phyloP scores from a whole-genome alignment of 2,329 filamentous ascomycete genomes.

The Zasmidium cellare region DNA sequence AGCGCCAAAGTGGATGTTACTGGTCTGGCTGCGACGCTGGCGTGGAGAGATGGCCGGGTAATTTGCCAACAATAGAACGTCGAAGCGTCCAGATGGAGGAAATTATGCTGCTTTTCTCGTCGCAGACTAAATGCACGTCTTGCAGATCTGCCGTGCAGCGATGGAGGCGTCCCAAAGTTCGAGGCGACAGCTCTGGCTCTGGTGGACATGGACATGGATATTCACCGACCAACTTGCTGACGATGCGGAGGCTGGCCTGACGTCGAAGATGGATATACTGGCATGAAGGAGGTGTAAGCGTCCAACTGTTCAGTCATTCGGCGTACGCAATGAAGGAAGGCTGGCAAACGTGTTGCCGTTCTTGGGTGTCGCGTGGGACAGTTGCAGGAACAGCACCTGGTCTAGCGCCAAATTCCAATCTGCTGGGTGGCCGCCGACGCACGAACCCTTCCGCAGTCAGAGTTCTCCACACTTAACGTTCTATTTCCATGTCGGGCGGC shows the following conservation, averaged over 20 bases:
- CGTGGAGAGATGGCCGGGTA: slow-evolving; percentile 4
- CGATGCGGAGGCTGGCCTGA: not conserved
- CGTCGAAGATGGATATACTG: not conserved
- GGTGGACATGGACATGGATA: not conserved
- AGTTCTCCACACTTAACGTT: slow-evolving; percentile 10
- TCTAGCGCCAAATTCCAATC: slow-evolving; percentile 1
- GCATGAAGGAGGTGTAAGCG: not conserved
- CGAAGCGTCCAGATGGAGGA: slow-evolving; percentile 2
- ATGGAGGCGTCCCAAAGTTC: not conserved
- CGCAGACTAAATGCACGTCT: not conserved
- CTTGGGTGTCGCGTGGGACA: slow-evolving; percentile 3
- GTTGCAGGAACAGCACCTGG: not conserved
- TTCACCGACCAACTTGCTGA: not conserved
- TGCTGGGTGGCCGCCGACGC: not conserved
- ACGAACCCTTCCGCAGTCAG: not conserved
- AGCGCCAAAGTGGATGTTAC: slow-evolving; percentile 19
- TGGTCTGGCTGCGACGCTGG: slow-evolving; percentile 11
- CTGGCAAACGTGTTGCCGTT: not conserved
- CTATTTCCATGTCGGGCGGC: slow-evolving; percentile 22
- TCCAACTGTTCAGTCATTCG: not conserved
- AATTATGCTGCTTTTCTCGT: slow-evolving; percentile 12
- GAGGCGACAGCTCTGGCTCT: not conserved
- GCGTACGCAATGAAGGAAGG: not conserved
- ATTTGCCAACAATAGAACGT: slow-evolving; percentile 20
- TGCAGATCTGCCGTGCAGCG: slow-evolving; percentile 1